Conservation (phyloP, 305 asterid genomes). For the Nicotiana rustica region DNA sequence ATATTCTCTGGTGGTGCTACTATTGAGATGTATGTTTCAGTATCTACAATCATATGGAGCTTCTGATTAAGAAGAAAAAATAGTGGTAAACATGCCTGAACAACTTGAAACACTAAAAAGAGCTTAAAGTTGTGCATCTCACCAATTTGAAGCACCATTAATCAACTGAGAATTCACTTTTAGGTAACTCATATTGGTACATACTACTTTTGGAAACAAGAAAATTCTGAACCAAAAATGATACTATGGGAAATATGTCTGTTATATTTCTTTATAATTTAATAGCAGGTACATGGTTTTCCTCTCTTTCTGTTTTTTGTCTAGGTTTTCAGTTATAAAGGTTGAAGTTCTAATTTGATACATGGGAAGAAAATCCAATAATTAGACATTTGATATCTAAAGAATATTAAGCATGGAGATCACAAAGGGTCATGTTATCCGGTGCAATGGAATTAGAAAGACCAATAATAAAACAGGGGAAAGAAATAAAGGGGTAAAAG, state of each 20-base stretch:
- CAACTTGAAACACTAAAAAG: slow-evolving; percentile 24
- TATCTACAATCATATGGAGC: neutral
- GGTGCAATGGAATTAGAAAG: slow-evolving; percentile 9
- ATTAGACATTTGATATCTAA: neutral
- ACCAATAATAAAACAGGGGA: neutral
- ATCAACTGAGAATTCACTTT: slow-evolving; percentile 17
- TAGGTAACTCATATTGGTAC: neutral
- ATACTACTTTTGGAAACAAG: neutral
- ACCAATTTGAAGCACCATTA: slow-evolving; percentile 18
- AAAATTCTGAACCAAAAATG: slow-evolving; percentile 5
- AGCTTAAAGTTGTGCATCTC: slow-evolving; percentile 11
- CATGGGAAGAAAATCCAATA: neutral
- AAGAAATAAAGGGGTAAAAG: slow-evolving; percentile 26
- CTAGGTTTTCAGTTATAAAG: neutral
- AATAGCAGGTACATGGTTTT: neutral
- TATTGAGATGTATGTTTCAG: slow-evolving; percentile 6
- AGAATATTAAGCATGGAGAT: neutral
- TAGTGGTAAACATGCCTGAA: slow-evolving; percentile 20
- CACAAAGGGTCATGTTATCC: neutral
- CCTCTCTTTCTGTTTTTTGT: slow-evolving; percentile 16
- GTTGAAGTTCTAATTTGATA: slow-evolving; percentile 17
- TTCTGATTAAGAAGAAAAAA: neutral
- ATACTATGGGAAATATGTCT: neutral
- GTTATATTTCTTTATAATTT: slow-evolving; percentile 1
- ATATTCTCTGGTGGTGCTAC: neutral